Evolutionary conservation across 768 basidiomycete genomes (phyloP).

Genomic region (Thelephora aurantiotincta): DNA sequence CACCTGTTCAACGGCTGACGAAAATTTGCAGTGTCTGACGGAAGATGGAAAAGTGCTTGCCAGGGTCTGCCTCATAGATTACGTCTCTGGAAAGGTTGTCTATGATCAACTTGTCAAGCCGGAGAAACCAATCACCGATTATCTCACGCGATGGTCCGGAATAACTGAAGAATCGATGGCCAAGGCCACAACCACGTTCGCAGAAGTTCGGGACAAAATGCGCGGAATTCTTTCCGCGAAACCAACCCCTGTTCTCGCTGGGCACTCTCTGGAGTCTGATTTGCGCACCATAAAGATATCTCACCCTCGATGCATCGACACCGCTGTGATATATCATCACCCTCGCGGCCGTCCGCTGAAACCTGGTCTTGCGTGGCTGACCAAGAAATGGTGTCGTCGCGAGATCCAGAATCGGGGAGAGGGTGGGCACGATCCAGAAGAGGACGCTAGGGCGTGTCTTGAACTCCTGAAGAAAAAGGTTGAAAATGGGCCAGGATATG

Average conservation of each 20-base stretch:
- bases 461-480: conserved; percentile 78
- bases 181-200: conserved; percentile 61
- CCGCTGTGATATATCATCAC: conserved; percentile 81
- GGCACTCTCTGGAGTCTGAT: conserved; percentile 94
- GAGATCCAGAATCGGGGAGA: conserved; percentile 81
- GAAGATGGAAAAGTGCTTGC: conserved; percentile 85
- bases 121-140: conserved; percentile 70
- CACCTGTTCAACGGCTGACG: neutral
- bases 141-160: conserved; percentile 95
- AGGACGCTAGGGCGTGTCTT: conserved; percentile 82
- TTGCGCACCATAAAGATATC: conserved; percentile 76
- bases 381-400: conserved; percentile 81
- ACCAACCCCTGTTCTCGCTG: conserved; percentile 69
- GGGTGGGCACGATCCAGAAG: conserved; percentile 87
- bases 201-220: conserved; percentile 63
- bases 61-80: conserved; percentile 75
- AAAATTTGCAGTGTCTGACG: conserved; percentile 54
- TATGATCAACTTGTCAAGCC: conserved; percentile 91
- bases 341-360: conserved; percentile 89
- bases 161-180: conserved; percentile 67
- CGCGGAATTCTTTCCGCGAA: conserved; percentile 42
- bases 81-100: conserved; percentile 49
- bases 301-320: conserved; percentile 85
- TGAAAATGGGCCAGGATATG: conserved; percentile 65
- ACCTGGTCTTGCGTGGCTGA: conserved; percentile 93